phyloP scores from a whole-genome alignment of 169 alveolate genomes.

The Eimeria zaria region DNA sequence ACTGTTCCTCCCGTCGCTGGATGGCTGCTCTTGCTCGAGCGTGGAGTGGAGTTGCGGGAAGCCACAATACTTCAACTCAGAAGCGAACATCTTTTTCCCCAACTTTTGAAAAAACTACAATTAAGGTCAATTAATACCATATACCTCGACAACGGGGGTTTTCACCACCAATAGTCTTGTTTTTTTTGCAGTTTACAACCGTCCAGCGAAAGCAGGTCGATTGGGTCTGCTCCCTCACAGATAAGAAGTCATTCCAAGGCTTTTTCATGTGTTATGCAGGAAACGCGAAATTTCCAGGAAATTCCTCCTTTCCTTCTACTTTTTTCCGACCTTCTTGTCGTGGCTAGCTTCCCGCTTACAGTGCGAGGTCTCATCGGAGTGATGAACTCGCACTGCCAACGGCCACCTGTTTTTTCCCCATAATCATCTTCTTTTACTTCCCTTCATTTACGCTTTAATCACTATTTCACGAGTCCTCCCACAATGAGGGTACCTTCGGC shows the following conservation, averaged over 20 bases:
- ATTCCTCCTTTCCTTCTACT: not conserved
- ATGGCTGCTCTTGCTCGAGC: not conserved
- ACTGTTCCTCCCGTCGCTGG: not conserved
- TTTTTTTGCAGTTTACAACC: not conserved
- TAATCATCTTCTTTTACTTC: not conserved
- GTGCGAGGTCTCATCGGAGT: conserved; percentile 24
- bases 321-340: not conserved
- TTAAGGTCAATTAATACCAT: not conserved
- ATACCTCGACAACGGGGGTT: not conserved
- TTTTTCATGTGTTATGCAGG: not conserved
- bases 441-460: not conserved
- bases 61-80: not conserved
- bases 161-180: not conserved
- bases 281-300: not conserved
- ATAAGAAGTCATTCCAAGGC: not conserved
- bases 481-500: conserved; percentile 17
- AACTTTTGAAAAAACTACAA: not conserved
- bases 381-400: not conserved
- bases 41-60: not conserved
- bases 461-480: not conserved
- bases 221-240: not conserved
- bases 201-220: not conserved
- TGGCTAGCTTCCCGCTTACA: not conserved
- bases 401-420: not conserved
- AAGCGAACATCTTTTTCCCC: not conserved